Percentiles rank a stretch among this genome's conserved stretches.
Conservation (phyloP, 805 yeast species). For the Geotrichum ghanense region DNA sequence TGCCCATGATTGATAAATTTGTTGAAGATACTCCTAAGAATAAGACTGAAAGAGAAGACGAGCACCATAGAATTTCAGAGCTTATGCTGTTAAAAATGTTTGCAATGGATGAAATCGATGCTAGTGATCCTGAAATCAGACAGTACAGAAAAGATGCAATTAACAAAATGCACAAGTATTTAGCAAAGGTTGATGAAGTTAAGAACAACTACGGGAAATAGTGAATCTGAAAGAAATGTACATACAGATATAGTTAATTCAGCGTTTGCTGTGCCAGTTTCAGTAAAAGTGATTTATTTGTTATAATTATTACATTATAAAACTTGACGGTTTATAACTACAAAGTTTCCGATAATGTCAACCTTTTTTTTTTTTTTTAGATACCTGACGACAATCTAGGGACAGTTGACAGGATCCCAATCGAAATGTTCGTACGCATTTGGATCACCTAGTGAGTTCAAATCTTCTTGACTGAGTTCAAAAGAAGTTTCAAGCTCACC, state of each 20-base stretch:
- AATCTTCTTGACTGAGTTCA: slow-evolving; percentile 21
- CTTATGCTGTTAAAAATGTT: slow-evolving; percentile 25
- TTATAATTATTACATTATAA: too few relatives aligned
- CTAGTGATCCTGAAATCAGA: slow-evolving; percentile 23
- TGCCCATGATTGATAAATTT: slow-evolving; percentile 13
- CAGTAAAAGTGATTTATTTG: too few relatives aligned
- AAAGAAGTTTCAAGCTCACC: too few relatives aligned
- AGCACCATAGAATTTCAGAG: slow-evolving; percentile 24
- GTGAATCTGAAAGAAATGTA: neutral
- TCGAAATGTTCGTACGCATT: slow-evolving; percentile 22
- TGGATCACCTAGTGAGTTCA: slow-evolving; percentile 21
- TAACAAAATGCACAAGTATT: slow-evolving; percentile 23
- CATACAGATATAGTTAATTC: neutral
- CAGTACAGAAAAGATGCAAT: slow-evolving; percentile 23
- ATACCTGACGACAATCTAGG: slow-evolving; percentile 4
- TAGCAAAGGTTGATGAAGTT: slow-evolving; percentile 7
- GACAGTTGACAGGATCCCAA: slow-evolving; percentile 28
- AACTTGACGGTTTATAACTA: neutral
- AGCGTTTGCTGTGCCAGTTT: too few relatives aligned
- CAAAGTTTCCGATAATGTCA: neutral
- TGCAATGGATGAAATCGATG: slow-evolving; percentile 25
- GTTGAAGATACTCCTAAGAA: slow-evolving; percentile 16
- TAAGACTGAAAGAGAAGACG: slow-evolving; percentile 4
- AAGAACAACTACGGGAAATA: neutral
- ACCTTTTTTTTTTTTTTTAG: too few relatives aligned